Base-by-base conservation (phyloP, 345 rosid genomes). In the Brassica cretica region DNA sequence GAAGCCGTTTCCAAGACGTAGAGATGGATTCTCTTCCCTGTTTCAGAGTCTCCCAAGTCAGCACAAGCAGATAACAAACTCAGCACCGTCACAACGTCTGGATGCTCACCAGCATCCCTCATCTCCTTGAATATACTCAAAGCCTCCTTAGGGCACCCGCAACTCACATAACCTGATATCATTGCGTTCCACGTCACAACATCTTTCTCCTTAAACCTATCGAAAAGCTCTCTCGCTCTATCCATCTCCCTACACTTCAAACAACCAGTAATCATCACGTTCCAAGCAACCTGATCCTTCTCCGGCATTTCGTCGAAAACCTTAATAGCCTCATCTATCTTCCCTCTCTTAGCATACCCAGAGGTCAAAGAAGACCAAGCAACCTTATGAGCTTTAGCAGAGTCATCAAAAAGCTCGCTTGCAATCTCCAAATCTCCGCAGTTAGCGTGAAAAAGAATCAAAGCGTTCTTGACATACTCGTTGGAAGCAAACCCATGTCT, bases 341-440 rank as follows among this genome's bases (percentile, higher is more conserved):
- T 79, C 74, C 93, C 91, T 82, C 96, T 84, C 76, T 81, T 89
- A 18, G 90, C 93, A 84, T 84, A 89, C 49, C 96, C 93, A 14
- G 90, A 87, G 29, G 90, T 91, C 82, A 91, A 73, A 85, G 96
- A 88, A 80, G 96, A 89, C 90, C 90, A 89, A 71, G 93, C 82
- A 82, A 89, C 90, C 75, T 88, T 88, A 86, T 88, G 87, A 76
- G 72, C 79, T 73, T 80, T 76, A 1, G 78, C 88, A 5, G 81
- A 77, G 68, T 56, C 85, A 75, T 88, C 86, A 67, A 91, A 91
- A 60, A 89, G 76, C 61, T 64, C 84, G 2, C 86, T 84, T 18
- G 91, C 91, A 10, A 84, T 76, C 7, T 44, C 75, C 80, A 91
- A 15, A 79, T 90, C 88, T 6, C 96, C 96, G 14, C 89, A 89